These are phyloP conservation scores for Berberis thunbergii DNA, from an alignment of 164 flowering plant genomes.

Conservation along the genomic window DNA sequence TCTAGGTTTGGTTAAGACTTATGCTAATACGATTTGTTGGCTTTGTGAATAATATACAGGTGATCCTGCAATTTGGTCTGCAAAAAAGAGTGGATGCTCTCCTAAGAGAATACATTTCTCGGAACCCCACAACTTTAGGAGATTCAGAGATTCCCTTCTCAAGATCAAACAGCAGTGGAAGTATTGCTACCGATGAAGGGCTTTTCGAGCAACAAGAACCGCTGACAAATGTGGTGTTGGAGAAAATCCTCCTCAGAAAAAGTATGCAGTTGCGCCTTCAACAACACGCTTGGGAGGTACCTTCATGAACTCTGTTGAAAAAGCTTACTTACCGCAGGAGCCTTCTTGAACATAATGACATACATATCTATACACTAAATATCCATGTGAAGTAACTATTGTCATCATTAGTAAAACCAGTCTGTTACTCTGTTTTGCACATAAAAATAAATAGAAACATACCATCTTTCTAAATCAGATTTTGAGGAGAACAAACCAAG, in stretches of 20 bases:
- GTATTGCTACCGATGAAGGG: slow-evolving; percentile 57
- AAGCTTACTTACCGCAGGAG: neutral
- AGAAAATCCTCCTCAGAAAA: slow-evolving; percentile 46
- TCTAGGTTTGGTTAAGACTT: too few relatives aligned
- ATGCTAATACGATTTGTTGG: neutral
- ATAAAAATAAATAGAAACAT: neutral
- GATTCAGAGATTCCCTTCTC: slow-evolving; percentile 29
- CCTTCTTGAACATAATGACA: neutral
- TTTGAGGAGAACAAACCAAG: too few relatives aligned
- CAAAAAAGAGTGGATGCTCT: slow-evolving; percentile 55
- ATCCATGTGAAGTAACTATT: neutral
- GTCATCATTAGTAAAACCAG: neutral
- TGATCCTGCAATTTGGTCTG: slow-evolving; percentile 39
- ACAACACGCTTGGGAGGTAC: slow-evolving; percentile 85
- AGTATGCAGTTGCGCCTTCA: slow-evolving; percentile 56
- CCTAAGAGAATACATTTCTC: slow-evolving; percentile 47
- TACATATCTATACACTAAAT: neutral
- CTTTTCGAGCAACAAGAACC: slow-evolving; percentile 67
- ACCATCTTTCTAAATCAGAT: neutral
- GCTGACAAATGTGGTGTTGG: slow-evolving; percentile 42
- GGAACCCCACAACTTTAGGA: slow-evolving; percentile 27
- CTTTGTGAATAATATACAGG: slow-evolving; percentile 34
- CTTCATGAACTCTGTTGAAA: neutral
- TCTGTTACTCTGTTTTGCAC: neutral
- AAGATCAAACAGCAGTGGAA: slow-evolving; percentile 50